phyloP scores from a whole-genome alignment of 306 rosid genomes.

The Fragaria vesca region DNA sequence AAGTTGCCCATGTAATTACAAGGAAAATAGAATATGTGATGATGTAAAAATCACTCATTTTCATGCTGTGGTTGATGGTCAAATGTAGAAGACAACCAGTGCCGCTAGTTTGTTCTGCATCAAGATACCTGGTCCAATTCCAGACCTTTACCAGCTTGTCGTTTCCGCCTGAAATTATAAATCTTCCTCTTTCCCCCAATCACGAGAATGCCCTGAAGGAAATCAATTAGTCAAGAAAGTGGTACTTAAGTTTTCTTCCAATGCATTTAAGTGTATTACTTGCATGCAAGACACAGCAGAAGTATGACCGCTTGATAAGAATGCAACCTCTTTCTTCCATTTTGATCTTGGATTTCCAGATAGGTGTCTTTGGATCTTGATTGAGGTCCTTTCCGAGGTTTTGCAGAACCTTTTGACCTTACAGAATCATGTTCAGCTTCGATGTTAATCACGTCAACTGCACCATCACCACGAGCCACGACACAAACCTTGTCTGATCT shows the following conservation, averaged over 20 bases:
- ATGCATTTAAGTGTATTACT: slow-evolving; percentile 37
- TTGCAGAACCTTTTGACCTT: slow-evolving; percentile 52
- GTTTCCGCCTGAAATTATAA: slow-evolving; percentile 83
- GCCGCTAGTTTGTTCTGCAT: slow-evolving; percentile 28
- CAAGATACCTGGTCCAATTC: slow-evolving; percentile 62
- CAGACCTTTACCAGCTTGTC: slow-evolving; percentile 82
- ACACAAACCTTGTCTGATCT: slow-evolving; percentile 64
- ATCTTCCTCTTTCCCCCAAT: slow-evolving; percentile 88
- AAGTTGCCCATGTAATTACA: slow-evolving; percentile 11
- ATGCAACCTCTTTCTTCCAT: slow-evolving; percentile 53
- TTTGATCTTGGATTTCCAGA: slow-evolving; percentile 38
- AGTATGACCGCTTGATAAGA: slow-evolving; percentile 72
- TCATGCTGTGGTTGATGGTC: slow-evolving; percentile 57
- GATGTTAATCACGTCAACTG: slow-evolving; percentile 57
- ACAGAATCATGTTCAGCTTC: slow-evolving; percentile 54
- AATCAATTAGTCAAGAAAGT: slow-evolving; percentile 28
- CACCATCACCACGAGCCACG: slow-evolving; percentile 88
- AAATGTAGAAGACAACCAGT: slow-evolving; percentile 21
- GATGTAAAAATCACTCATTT: slow-evolving; percentile 47
- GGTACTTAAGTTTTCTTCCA: slow-evolving; percentile 16
- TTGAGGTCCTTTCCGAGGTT: slow-evolving; percentile 54
- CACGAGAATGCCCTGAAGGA: slow-evolving; percentile 69
- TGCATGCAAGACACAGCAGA: slow-evolving; percentile 83
- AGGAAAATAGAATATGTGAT: slow-evolving; percentile 6
- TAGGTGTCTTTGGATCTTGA: slow-evolving; percentile 45